Conservation (phyloP, 2,329 filamentous ascomycete species). For the Pseudocercospora crystallina region DNA sequence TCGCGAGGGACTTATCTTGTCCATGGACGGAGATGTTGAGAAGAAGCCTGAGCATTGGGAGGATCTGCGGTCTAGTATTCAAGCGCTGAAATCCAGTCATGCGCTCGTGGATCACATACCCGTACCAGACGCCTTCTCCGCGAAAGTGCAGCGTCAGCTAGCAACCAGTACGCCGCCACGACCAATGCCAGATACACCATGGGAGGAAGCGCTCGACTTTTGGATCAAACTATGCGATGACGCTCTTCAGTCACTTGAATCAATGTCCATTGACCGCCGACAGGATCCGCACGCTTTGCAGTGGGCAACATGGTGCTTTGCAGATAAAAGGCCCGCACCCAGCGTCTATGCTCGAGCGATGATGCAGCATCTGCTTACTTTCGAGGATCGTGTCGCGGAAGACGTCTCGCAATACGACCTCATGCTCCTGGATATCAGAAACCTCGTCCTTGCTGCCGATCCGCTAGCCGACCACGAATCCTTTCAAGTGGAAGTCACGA, state of each 20-base stretch:
- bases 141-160: constrained; percentile 84
- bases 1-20: constrained; percentile 62
- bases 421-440: constrained; percentile 77
- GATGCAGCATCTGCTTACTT: constrained; percentile 59
- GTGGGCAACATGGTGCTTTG: constrained; percentile 61
- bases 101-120: constrained; percentile 55
- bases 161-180: constrained; percentile 92
- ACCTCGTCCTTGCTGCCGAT: constrained; percentile 71
- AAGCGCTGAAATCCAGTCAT: constrained; percentile 56
- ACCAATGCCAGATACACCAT: constrained; percentile 76
- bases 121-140: constrained; percentile 79
- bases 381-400: constrained; percentile 65
- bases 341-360: constrained; percentile 75
- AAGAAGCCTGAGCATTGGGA: constrained; percentile 41
- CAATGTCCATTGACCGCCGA: constrained; percentile 22
- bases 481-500: constrained; percentile 71
- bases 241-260: constrained; percentile 55
- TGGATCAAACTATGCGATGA: constrained; percentile 72
- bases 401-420: constrained; percentile 68
- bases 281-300: constrained; percentile 28
- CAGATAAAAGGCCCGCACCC: constrained; percentile 68
- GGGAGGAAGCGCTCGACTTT: constrained; percentile 69
- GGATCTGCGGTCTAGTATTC: constrained; percentile 27
- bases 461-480: constrained; percentile 70
- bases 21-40: constrained; percentile 26